Base-by-base conservation (phyloP, 805 yeast genomes). In the Kluyveromyces aestuarii region DNA sequence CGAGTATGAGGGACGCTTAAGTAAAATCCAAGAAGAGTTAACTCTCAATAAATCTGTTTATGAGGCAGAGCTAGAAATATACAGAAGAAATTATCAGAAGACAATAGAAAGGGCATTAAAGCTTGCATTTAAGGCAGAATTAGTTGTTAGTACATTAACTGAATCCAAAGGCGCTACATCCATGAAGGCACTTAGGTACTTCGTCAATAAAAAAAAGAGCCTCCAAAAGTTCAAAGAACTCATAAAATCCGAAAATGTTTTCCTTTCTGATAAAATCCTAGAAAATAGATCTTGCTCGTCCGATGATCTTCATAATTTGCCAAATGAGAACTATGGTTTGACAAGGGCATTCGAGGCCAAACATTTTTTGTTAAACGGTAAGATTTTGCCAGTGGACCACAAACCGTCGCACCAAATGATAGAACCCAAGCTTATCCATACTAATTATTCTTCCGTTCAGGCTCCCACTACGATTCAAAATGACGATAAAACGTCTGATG, bases 41-140 rank as follows among this genome's bases (percentile, higher is more conserved):
- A 11, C 13, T 17, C 3, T 16, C n/a, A 17, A 37, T 11, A 41
- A 16, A 13, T 19, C 37, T 13, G 14, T 25, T 30, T 40, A 46
- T 21, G 27, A 46, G 10, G 18, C 27, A 25, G 44, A 41, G 16
- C 37, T 41, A 16, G 18, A 41, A 27, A 21, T 16, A 9, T 41
- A 41, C 44, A 41, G 36, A 25, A 21, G 17, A 8, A 41, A 41
- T 41, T 41, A 41, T 25, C 36, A 41, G 37, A 41, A 41, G n/a
- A 41, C 44, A 2, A 8, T 41, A 16, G n/a, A 25, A 7, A 41
- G 44, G 14, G 44, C 44, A 2, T 41, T 41, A n/a, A 41, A 41
- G 17, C 36, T 41, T n/a, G 30, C 44, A 2, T 17, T 41, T n/a
- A 41, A 41, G n/a, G 44, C 44, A 25, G 44, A 41, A 16, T 25